Evolutionary conservation across 176 grass and related monocot species (phyloP).

Genomic region (Zizania latifolia): DNA sequence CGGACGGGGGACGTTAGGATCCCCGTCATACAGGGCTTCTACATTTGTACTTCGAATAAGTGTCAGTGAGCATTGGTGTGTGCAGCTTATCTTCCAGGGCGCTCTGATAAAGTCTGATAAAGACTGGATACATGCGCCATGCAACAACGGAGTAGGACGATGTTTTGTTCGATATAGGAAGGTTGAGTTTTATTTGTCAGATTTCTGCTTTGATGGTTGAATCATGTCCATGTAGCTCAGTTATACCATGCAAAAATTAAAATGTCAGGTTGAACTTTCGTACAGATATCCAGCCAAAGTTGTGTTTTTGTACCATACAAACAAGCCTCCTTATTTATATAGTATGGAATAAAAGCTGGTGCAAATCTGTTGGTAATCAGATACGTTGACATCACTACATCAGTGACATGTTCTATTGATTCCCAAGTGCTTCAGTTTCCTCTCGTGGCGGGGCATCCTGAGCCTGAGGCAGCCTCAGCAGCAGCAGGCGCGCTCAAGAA

Average conservation of each 20-base stretch:
- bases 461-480: neutral
- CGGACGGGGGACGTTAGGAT: neutral
- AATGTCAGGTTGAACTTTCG: neutral
- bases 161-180: neutral
- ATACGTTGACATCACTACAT: neutral
- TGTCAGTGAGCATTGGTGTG: neutral
- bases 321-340: neutral
- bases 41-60: neutral
- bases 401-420: neutral
- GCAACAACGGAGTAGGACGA: neutral
- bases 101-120: neutral
- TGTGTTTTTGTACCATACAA: neutral
- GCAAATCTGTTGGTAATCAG: neutral
- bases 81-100: neutral
- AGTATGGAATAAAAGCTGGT: neutral
- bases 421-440: neutral
- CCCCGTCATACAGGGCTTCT: neutral
- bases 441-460: constrained; percentile 38
- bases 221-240: neutral
- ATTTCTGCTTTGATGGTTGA: neutral
- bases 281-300: neutral
- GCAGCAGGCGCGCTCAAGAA: constrained; percentile 37
- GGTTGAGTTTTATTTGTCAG: neutral
- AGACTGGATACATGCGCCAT: neutral
- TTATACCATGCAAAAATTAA: neutral